Evolutionary conservation across 139 green algal species (phyloP), one percentile per base, ranked within the genome.

Genomic region (Chlamydomonas asymmetrica): DNA sequence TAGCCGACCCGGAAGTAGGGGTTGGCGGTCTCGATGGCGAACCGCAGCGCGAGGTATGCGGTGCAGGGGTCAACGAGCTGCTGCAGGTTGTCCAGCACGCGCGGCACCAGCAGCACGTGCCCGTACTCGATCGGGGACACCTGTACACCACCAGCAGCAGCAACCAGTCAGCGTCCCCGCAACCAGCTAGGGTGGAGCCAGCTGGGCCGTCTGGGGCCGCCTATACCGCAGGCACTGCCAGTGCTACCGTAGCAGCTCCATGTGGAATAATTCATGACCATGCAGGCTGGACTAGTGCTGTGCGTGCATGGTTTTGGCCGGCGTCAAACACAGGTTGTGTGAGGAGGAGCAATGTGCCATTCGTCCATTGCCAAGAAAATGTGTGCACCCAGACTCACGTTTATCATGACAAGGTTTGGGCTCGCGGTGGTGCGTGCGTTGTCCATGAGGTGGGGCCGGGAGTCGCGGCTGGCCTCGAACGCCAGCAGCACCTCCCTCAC

Each of bases 111-210:
- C 78, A 99, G 90, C 59, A 99, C 91, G 80, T 99, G 97, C 18
- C 94, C 95, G 75, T 99, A 98, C 86, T 99, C 97, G 62, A 99
- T 99, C 50, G 97, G 97, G 27, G 85, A 80, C 20, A 88, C 50
- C 25, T 23, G 27, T 60, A 25, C 25, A 25, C 50, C 50, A 25
- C 77, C 25, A 29, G 37, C n/a, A n/a, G n/a, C n/a, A n/a, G n/a
- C n/a, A n/a, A n/a, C n/a, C n/a, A n/a, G n/a, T n/a, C n/a, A n/a
- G n/a, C n/a, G n/a, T n/a, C n/a, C n/a, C n/a, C n/a, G n/a, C n/a
- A n/a, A n/a, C n/a, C n/a, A n/a, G n/a, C n/a, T n/a, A n/a, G n/a
- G n/a, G n/a, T n/a, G n/a, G n/a, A n/a, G n/a, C n/a, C n/a, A n/a
- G n/a, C n/a, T n/a, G n/a, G n/a, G n/a, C n/a, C n/a, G n/a, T n/a